Base-by-base conservation (phyloP, 345 rosid genomes). In the Cochlearia excelsa region DNA sequence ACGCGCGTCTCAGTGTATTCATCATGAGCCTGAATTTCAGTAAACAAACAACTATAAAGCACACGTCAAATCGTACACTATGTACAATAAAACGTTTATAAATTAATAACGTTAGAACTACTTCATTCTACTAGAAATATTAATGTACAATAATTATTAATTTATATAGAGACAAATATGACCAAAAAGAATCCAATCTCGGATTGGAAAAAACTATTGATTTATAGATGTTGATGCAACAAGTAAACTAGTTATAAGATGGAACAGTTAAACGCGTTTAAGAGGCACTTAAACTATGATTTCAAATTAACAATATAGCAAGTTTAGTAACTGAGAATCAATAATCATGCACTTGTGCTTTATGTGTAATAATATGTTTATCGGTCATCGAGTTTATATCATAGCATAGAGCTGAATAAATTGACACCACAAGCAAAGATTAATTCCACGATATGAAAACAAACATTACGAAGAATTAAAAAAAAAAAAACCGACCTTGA, bases 11-110 rank as follows among this genome's bases (percentile, higher is more conserved):
- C 87, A 1, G 67, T 74, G 80, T 77, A 92, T 70, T 88, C 93
- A 61, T 79, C 83, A 77, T 92, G 97, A 59, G 77, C 70, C 95
- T 92, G 87, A 77, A 80, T 63, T 53, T 51, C 49, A 41, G 46
- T 47, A 61, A 55, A 6, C 30, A 38, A 33, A 48, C 10, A 47
- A 26, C 16, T 37, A 27, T 30, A 44, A 53, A 26, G 16, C 59
- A 29, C 51, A 67, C 30, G 4, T 27, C 40, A 34, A 38, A 29
- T 53, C 4, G 3, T 49, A 48, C n/a, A 28, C 28, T 2, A 16
- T 46, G 39, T 38, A 46, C 29, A 45, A 46, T 7, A 58, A 23
- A 3, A 30, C 29, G 23, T 16, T 16, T 16, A 16, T 16, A 16
- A 16, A 16, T 16, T 16, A 16, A 16, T 16, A 16, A 16, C 23